Evolutionary conservation across 352 stramenopile genomes (phyloP), one percentile per base, ranked within the genome.

Genomic region (Phytophthora rubi): DNA sequence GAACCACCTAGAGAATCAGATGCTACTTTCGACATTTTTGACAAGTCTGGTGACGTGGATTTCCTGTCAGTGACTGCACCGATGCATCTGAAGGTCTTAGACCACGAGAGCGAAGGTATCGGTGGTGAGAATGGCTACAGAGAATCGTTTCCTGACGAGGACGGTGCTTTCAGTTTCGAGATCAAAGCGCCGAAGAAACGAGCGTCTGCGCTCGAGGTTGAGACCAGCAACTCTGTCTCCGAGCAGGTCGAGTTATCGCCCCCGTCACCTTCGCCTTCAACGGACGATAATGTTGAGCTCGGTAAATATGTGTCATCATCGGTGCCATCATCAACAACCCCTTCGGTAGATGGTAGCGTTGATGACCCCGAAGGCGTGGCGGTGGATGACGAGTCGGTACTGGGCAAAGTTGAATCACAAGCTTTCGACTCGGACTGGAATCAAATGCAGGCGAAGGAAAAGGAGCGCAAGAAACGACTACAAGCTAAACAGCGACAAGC

Each of bases 401-500:
- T 80, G n/a, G 73, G 64, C 26, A 59, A 60, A 37, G 45, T 68
- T 1, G 60, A 70, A n/a, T 57, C 57, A 1, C 48, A 74, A 54
- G 71, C 72, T 35, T 88, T 89, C 21, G 70, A 91, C 18, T 62
- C 75, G 3, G 80, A 92, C 44, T 94, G 86, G 86, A 77, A 93
- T 59, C 76, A 79, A 55, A 77, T 94, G 77, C 86, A 94, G 63
- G 77, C 76, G 39, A 77, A 91, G 69, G 86, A 92, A 60, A 91
- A 89, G 42, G 82, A 92, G 49, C 81, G 86, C 10, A 85, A 86
- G 62, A 90, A 90, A 55, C 79, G 79, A 42, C 54, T 93, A 28
- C 83, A 90, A 70, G 56, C 83, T 16, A 94, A 93, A 45, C 86
- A 94, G 52, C 78, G 86, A 0, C 86, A 94, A 71, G 85, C 83